A percentile compares a stretch with the other conserved stretches of the same genome.
phyloP scores from a whole-genome alignment of 768 basidiomycete genomes.

The Tulasnella sp. region DNA sequence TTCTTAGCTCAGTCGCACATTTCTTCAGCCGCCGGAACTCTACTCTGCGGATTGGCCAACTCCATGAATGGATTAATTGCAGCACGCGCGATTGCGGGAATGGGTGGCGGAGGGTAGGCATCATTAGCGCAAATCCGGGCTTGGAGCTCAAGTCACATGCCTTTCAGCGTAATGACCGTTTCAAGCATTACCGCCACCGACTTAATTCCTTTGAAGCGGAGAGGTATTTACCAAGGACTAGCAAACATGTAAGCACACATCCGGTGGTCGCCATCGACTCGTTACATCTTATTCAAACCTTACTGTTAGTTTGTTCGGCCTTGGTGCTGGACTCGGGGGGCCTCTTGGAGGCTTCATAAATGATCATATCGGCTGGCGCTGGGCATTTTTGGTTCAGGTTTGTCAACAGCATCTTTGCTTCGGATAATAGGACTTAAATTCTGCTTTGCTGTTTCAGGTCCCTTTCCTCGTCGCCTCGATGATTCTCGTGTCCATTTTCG shows the following conservation, averaged over 20 bases:
- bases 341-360: slow-evolving; percentile 51
- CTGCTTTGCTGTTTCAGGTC: slow-evolving; percentile 46
- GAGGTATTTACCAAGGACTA: slow-evolving; percentile 76
- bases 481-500: slow-evolving; percentile 66
- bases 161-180: slow-evolving; percentile 79
- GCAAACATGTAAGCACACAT: slow-evolving; percentile 66
- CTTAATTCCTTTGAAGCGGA: slow-evolving; percentile 67
- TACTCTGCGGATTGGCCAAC: slow-evolving; percentile 80
- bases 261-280: neutral
- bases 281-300: slow-evolving; percentile 10
- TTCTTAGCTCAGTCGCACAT: neutral
- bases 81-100: slow-evolving; percentile 81
- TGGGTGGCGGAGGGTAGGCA: slow-evolving; percentile 81
- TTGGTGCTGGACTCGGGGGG: slow-evolving; percentile 51
- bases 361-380: slow-evolving; percentile 81
- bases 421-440: neutral
- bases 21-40: slow-evolving; percentile 56
- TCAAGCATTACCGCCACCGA: slow-evolving; percentile 82
- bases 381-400: slow-evolving; percentile 84
- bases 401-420: slow-evolving; percentile 31
- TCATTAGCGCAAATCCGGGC: slow-evolving; percentile 24
- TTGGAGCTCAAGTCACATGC: neutral
- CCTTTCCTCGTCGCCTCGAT: slow-evolving; percentile 73
- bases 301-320: slow-evolving; percentile 64
- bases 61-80: slow-evolving; percentile 79